Evolutionary conservation across 495 filamentous ascomycete species (phyloP), one percentile per base, ranked within the genome.

Genomic region (Xylaria palmicola): DNA sequence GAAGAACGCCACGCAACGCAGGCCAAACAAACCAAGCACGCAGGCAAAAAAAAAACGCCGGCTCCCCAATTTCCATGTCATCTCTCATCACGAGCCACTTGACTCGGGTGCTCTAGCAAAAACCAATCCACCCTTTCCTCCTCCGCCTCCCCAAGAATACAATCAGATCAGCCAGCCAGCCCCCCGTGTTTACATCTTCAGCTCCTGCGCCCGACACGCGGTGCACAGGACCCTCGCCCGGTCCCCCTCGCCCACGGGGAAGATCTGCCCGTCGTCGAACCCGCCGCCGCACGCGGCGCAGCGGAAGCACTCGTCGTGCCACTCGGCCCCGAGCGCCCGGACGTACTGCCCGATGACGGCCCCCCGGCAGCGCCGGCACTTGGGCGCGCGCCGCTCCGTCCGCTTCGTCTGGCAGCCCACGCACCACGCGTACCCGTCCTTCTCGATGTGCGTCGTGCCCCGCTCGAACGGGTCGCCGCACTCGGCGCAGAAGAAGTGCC

Each of bases 351-450:
- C 92, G 45, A 93, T 83, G 17, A 98, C 91, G 26, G 91, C 90
- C 66, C 83, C 86, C 68, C 84, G 84, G 73, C 94, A 99, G 68
- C 89, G 92, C 51, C 83, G 81, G 72, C 94, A 99, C 74, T 93
- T 92, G 22, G 91, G 86, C 15, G 88, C 88, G 24, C 81, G 71
- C 6, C 81, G 68, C 72, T 83, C 82, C 22, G 90, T 97, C 24
- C 95, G 85, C 62, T 92, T 93, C 34, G 91, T 92, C 77, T 98
- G 93, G 73, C 94, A 99, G 34, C 80, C 79, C 15, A 98, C 84
- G 73, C 94, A 99, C 95, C 95, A 99, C 32, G 94, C 94, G 76
- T 95, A 98, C n/a, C 93, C 93, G 64, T 98, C 93, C 73, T 95
- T 96, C 73, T 99, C 95, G 22, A 99, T 94, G 72, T 96, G 94